A percentile compares a stretch with the other conserved stretches of the same genome.
These are phyloP conservation scores for Cladosporium sp. DNA, from an alignment of 2,329 filamentous ascomycete genomes.

Conservation along the genomic window DNA sequence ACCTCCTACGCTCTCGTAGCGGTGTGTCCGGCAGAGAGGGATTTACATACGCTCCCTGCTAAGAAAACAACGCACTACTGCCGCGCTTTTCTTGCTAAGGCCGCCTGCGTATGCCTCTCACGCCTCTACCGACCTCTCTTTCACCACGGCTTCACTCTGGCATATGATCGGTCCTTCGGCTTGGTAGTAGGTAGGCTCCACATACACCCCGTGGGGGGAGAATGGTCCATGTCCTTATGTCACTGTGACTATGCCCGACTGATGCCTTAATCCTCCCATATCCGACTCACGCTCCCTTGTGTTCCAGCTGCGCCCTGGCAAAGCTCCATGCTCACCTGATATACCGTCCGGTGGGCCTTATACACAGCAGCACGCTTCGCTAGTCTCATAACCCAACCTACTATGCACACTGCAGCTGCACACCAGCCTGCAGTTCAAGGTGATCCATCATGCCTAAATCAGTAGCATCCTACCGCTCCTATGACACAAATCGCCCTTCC, in stretches of 20 bases:
- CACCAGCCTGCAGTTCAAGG: not conserved
- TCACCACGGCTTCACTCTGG: too few species aligned
- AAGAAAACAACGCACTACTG: too few species aligned
- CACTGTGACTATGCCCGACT: constrained; percentile 1
- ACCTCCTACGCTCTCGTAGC: too few species aligned
- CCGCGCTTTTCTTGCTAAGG: too few species aligned
- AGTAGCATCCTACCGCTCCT: constrained; percentile 26
- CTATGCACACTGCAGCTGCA: constrained; percentile 7
- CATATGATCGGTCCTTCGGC: too few species aligned
- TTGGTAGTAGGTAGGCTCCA: too few species aligned
- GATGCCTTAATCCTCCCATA: constrained; percentile 5
- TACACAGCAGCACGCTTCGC: not conserved
- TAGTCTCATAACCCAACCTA: constrained; percentile 5
- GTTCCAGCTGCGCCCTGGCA: constrained; percentile 10
- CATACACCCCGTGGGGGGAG: constrained; percentile 6
- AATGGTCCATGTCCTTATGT: not conserved
- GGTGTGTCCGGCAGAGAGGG: too few species aligned
- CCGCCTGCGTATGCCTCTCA: too few species aligned
- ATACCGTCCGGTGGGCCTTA: not conserved
- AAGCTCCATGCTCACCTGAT: constrained; percentile 2
- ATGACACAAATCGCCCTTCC: constrained; percentile 30
- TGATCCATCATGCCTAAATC: constrained; percentile 30
- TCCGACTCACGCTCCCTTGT: constrained; percentile 1
- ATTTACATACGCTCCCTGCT: too few species aligned
- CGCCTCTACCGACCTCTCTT: too few species aligned